A percentile compares a stretch with the other conserved stretches of the same genome.
Evolutionary conservation across 371 early-diverging fungal species (phyloP).

Genomic region (Actinomucor elegans): DNA sequence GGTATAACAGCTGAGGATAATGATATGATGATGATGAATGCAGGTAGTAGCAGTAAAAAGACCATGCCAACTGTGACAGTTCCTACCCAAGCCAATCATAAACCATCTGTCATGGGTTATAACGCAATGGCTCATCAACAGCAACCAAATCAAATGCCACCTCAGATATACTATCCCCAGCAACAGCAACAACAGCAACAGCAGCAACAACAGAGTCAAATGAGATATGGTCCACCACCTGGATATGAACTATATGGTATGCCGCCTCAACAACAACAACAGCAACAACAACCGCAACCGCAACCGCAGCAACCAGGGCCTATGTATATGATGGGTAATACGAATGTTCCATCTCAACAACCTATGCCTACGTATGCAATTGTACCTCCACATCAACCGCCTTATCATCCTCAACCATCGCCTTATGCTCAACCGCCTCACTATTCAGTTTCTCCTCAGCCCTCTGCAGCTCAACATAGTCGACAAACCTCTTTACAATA

Average conservation of each 20-base stretch:
- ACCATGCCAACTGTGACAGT: conserved; percentile 24
- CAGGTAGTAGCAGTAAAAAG: conserved; percentile 11
- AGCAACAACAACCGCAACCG: conserved; percentile 10
- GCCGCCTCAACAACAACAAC: conserved; percentile 11
- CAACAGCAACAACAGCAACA: conserved; percentile 16
- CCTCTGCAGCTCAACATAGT: conserved; percentile 14
- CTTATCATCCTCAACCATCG: conserved; percentile 6
- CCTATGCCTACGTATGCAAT: conserved; percentile 7
- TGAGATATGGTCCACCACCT: conserved; percentile 8
- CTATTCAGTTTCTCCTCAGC: conserved; percentile 19
- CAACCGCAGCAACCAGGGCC: conserved; percentile 1
- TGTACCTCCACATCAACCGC: conserved; percentile 5
- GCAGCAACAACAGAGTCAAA: conserved; percentile 7
- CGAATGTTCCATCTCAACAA: conserved; percentile 6
- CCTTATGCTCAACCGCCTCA: background rate
- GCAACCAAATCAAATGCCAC: conserved; percentile 3
- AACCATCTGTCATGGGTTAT: conserved; percentile 14
- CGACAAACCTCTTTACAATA: conserved; percentile 19
- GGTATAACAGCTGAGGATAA: conserved; percentile 2
- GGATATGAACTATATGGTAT: conserved; percentile 42
- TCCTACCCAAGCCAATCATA: conserved; percentile 19
- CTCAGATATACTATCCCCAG: conserved; percentile 18
- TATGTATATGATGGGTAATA: conserved; percentile 7
- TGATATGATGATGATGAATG: conserved; percentile 6
- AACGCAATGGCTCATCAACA: conserved; percentile 10